Evolutionary conservation across 768 basidiomycete species (phyloP), one percentile per base, ranked within the genome.

Genomic region (Suillus clintonianus): DNA sequence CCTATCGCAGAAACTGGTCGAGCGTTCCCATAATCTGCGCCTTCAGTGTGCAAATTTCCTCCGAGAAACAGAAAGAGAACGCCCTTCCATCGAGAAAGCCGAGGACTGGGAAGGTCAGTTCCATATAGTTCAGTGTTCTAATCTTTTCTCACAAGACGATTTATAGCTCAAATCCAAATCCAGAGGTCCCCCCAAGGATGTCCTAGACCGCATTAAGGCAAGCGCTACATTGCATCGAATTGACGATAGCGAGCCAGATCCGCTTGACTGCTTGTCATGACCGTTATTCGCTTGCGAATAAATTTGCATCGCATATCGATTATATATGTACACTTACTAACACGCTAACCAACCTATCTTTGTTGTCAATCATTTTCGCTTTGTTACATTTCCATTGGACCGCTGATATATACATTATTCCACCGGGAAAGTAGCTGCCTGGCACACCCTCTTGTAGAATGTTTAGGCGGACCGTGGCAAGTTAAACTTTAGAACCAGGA

Each of bases 211-310:
- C 57, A 74, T 82, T 36, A 76, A 71, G 57, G 73, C 77, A 15
- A 73, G 77, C 34, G 70, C 70, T 1, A 67, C 61, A 14, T 68
- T 69, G 41, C 58, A 69, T 59, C 45, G 65, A 14, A 62, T 56
- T n/a, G 70, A 77, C 36, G 78, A 78, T 48, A 75, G 77, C 62
- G 82, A 81, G 59, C 77, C 80, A 8, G 82, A 83, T 62, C 81
- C 81, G 34, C 74, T 83, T 53, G 81, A 83, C 64, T 83, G 81
- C 64, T 71, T 83, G 41, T 78, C 80, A 37, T 82, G 70, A 82
- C 27, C 30, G 9, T 27, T 30, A 10, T 22, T 56, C 7, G 34
- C n/a, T 36, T 17, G 17, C 17, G n/a, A 24, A 39, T 37, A 27
- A 27, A 39, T 27, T 19, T 56, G 24, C 37, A 27, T 24, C 11